Conservation (phyloP, 805 yeast species). For the Monosporozyma aquatica region DNA sequence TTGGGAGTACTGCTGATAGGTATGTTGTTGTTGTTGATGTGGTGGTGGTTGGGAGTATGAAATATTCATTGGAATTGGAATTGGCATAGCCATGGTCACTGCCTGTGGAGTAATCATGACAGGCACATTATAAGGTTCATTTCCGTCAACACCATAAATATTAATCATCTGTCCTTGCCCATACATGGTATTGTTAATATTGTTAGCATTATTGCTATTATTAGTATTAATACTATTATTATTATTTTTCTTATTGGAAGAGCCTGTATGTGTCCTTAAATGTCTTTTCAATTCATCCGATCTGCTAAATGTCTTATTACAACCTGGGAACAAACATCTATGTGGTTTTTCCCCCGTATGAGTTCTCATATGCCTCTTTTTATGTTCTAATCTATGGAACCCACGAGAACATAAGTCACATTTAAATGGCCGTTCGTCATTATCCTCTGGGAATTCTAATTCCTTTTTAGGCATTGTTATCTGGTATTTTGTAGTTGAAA, state of each 20-base stretch:
- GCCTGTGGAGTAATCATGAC: slow-evolving; percentile 7
- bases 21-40: slow-evolving; percentile 4
- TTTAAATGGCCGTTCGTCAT: slow-evolving; percentile 57
- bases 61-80: slow-evolving; percentile 3
- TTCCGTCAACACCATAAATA: slow-evolving; percentile 3
- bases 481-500: neutral
- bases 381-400: slow-evolving; percentile 82
- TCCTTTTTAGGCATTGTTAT: slow-evolving; percentile 1
- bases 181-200: no score
- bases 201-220: neutral
- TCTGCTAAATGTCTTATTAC: slow-evolving; percentile 70
- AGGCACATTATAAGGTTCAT: slow-evolving; percentile 4
- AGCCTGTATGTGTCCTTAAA: slow-evolving; percentile 54
- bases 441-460: slow-evolving; percentile 6
- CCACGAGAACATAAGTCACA: slow-evolving; percentile 81
- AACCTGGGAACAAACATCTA: slow-evolving; percentile 75
- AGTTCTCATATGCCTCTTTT: slow-evolving; percentile 82
- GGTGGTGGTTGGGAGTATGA: slow-evolving; percentile 2
- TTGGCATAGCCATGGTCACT: slow-evolving; percentile 6
- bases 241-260: slow-evolving; percentile 1
- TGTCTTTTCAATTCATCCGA: slow-evolving; percentile 84
- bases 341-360: slow-evolving; percentile 94
- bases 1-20: no score
- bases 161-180: slow-evolving; percentile 3
- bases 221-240: neutral